These are phyloP conservation scores for Royoungia palumana DNA, from an alignment of 768 basidiomycete genomes.

Conservation along the genomic window DNA sequence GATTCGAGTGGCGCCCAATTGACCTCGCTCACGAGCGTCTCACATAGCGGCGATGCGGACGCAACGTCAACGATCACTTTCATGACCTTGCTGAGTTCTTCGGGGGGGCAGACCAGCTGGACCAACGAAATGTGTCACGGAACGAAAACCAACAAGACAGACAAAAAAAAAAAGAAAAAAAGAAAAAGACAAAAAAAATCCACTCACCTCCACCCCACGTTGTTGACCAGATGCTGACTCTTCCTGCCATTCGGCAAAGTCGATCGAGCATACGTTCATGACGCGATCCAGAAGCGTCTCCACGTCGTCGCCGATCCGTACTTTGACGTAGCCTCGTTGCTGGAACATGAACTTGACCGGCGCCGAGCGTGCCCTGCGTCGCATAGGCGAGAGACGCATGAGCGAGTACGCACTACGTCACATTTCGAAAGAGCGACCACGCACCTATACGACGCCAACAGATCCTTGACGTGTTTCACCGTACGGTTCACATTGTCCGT, in stretches of 20 bases:
- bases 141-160: too few relatives aligned
- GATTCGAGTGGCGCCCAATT: conserved; percentile 52
- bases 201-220: conserved; percentile 32
- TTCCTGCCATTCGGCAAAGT: conserved; percentile 40
- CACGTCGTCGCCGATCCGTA: conserved; percentile 37
- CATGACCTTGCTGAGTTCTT: conserved; percentile 38
- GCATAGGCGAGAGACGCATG: too few relatives aligned
- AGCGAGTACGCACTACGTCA: too few relatives aligned
- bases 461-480: conserved; percentile 51
- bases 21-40: conserved; percentile 49
- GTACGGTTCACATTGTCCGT: conserved; percentile 68
- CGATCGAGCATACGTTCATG: conserved; percentile 41
- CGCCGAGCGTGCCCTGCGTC: conserved; percentile 52
- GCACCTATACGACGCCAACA: conserved; percentile 48
- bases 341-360: conserved; percentile 67
- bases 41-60: conserved; percentile 28
- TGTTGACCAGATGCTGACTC: conserved; percentile 34
- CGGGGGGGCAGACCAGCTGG: conserved; percentile 47
- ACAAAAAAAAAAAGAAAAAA: too few relatives aligned
- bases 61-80: conserved; percentile 28
- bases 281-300: conserved; percentile 38
- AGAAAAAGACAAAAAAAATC: too few relatives aligned
- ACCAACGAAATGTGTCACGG: neutral
- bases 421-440: conserved; percentile 5
- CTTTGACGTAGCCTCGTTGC: conserved; percentile 50